Evolutionary conservation across 2,329 filamentous ascomycete genomes (phyloP).

Genomic region (Thelonectria discophora): DNA sequence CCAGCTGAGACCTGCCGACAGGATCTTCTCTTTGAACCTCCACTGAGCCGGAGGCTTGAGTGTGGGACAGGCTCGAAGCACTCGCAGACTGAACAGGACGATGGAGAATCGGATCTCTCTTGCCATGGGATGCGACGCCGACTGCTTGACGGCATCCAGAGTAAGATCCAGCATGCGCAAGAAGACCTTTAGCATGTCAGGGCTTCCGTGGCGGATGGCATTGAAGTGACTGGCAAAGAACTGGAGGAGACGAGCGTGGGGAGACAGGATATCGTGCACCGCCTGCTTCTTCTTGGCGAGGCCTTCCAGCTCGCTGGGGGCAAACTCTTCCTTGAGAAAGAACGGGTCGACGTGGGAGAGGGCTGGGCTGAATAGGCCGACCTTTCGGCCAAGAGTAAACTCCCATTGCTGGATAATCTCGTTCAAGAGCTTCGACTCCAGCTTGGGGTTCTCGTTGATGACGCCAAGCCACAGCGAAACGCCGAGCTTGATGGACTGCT

Average conservation of each 20-base stretch:
- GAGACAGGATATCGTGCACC: conserved; percentile 84
- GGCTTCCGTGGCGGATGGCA: conserved; percentile 84
- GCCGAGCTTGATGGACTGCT: conserved; percentile 93
- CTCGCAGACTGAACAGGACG: conserved; percentile 80
- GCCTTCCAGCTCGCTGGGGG: conserved; percentile 82
- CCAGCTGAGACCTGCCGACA: conserved; percentile 89
- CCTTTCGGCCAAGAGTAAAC: conserved; percentile 76
- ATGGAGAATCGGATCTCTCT: conserved; percentile 93
- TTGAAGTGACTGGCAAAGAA: conserved; percentile 96
- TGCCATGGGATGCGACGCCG: conserved; percentile 83
- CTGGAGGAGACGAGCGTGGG: conserved; percentile 85
- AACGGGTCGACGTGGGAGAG: conserved; percentile 87
- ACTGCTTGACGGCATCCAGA: conserved; percentile 75
- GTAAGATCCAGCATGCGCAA: conserved; percentile 82
- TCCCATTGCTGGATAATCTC: conserved; percentile 95
- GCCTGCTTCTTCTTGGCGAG: conserved; percentile 79
- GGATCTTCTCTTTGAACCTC: conserved; percentile 86
- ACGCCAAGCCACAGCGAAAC: conserved; percentile 96
- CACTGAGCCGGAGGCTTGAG: conserved; percentile 72
- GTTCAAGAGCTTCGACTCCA: conserved; percentile 85
- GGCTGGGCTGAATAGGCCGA: conserved; percentile 81
- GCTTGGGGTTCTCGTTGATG: conserved; percentile 91
- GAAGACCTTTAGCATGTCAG: conserved; percentile 84
- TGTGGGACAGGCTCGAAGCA: conserved; percentile 77
- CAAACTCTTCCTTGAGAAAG: conserved; percentile 89